Percentiles rank a stretch among this genome's conserved stretches.
These are phyloP conservation scores for Talaromyces albobiverticillius DNA, from an alignment of 2,329 filamentous ascomycete genomes.

Conservation along the genomic window DNA sequence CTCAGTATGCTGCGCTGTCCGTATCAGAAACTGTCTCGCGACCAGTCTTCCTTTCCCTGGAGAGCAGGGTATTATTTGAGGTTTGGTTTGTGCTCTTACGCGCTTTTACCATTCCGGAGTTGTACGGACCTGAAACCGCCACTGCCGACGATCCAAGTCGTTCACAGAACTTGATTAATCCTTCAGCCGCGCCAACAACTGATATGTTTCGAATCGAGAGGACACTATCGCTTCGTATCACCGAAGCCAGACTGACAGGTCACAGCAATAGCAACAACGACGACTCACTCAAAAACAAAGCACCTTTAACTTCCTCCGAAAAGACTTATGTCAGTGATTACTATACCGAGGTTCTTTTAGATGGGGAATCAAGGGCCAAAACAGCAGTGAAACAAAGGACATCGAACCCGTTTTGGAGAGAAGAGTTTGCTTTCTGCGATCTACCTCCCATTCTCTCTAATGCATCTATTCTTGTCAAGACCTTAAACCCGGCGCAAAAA, in stretches of 20 bases:
- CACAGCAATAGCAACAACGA: conserved; percentile 29
- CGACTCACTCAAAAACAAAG: conserved; percentile 17
- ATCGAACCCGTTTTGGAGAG: conserved; percentile 48
- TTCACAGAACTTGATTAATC: conserved; percentile 24
- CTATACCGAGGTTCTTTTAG: conserved; percentile 48
- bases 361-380: conserved; percentile 48
- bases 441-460: conserved; percentile 48
- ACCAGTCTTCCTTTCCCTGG: conserved; percentile 86
- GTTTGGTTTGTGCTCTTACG: conserved; percentile 93
- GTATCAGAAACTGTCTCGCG: conserved; percentile 72
- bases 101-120: conserved; percentile 86
- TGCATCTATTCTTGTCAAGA: conserved; percentile 45
- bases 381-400: conserved; percentile 48
- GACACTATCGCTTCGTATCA: conserved; percentile 56
- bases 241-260: conserved; percentile 57
- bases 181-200: conserved; percentile 30
- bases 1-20: conserved; percentile 77
- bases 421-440: conserved; percentile 48
- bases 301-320: conserved; percentile 19
- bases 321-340: conserved; percentile 38
- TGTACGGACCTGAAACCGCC: conserved; percentile 66
- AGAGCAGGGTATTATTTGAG: conserved; percentile 86
- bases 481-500: conserved; percentile 46
- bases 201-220: conserved; percentile 68
- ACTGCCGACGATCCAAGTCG: conserved; percentile 40